Evolutionary conservation across 331 rosid genomes (phyloP), one percentile per base, ranked within the genome.

Genomic region (Rosa hybrid): DNA sequence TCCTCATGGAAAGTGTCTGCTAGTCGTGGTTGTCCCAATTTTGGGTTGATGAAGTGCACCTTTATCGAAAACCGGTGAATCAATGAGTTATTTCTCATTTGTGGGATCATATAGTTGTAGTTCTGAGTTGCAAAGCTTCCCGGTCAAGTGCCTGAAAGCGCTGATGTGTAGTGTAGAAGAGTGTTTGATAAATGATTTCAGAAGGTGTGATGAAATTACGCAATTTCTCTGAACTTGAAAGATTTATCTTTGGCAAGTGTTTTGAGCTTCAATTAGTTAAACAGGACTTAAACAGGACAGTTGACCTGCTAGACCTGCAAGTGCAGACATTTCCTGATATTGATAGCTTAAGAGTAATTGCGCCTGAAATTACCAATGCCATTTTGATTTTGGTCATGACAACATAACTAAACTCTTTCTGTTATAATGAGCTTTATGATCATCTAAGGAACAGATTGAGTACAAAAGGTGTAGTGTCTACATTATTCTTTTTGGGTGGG

Each of bases 11-110:
- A 60, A 59, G 17, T 44, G 79, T 16, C 44, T 59, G 7, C 42
- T 60, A 75, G 34, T 60, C 12, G 17, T 16, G 5, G 45, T 46
- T 21, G 25, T 3, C 23, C 9, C 3, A n/a, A 10, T 72, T 51
- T 53, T 65, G 34, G 46, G 17, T 50, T 39, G 77, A 30, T 72
- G 67, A 38, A 74, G 68, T 53, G 49, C 21, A 74, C 13, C 25
- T 20, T 39, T 34, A 20, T 39, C 4, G 20, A 39, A 34, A 3
- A 34, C 38, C 39, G n/a, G 12, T 17, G 12, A 73, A 17, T 0
- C 45, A 30, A 9, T 27, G 9, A 8, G 65, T 54, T 74, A 42
- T 38, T 54, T 63, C 42, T 41, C 30, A 51, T 7, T 54, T 54
- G 34, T 56, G 12, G 6, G 20, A 39, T 42, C 68, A 39, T 39